A percentile compares a stretch with the other conserved stretches of the same genome.
Conservation (phyloP, 192 early-diverging fungal genomes). For the Lunasporangiospora selenospora region DNA sequence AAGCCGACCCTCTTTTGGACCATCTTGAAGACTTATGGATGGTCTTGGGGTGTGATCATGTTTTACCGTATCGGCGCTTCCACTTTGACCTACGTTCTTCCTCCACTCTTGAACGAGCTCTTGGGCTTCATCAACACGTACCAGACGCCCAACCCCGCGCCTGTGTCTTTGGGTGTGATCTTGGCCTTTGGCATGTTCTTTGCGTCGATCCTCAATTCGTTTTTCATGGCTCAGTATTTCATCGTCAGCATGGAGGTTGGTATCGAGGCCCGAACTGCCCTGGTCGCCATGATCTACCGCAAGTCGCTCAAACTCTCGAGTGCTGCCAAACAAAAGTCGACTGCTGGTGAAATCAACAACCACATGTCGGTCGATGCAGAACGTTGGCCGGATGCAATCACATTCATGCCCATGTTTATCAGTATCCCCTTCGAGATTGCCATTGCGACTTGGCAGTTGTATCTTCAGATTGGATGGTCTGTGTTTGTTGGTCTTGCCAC, state of each 20-base stretch:
- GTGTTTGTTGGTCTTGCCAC: constrained; percentile 35
- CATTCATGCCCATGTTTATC: constrained; percentile 36
- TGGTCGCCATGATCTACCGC: constrained; percentile 50
- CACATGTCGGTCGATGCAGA: constrained; percentile 52
- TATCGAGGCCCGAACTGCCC: constrained; percentile 41
- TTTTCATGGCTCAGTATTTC: constrained; percentile 39
- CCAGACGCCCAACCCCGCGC: constrained; percentile 11
- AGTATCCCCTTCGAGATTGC: constrained; percentile 29
- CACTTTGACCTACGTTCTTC: constrained; percentile 31
- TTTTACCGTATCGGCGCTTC: constrained; percentile 17
- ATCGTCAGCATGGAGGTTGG: constrained; percentile 22
- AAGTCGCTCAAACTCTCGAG: constrained; percentile 49
- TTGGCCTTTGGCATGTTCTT: constrained; percentile 49
- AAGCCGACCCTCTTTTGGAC: constrained; percentile 28
- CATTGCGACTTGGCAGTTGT: constrained; percentile 39
- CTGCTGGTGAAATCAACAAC: constrained; percentile 51
- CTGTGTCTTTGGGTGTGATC: constrained; percentile 35
- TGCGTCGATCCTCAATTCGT: constrained; percentile 23
- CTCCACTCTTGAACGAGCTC: constrained; percentile 40
- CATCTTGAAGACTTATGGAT: constrained; percentile 11
- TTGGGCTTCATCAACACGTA: constrained; percentile 35
- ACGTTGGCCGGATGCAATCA: constrained; percentile 29
- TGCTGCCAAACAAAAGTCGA: constrained; percentile 45
- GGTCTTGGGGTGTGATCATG: constrained; percentile 24
- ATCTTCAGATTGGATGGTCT: constrained; percentile 36